These are phyloP conservation scores for Leccinum truebloodii DNA, from an alignment of 768 basidiomycete species.

Conservation along the genomic window DNA sequence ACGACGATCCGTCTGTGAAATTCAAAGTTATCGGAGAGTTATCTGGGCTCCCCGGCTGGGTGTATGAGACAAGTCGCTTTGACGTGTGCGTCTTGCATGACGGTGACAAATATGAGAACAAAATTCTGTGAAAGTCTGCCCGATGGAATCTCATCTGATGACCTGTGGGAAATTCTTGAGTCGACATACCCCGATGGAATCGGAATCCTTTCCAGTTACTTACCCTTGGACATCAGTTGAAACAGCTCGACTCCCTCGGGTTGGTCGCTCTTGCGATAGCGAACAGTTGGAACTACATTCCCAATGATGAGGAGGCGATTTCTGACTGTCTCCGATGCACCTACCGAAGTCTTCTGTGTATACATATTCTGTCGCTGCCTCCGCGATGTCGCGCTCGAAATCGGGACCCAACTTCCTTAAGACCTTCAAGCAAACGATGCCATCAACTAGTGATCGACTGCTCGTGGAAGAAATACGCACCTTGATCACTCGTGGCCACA, in stretches of 20 bases:
- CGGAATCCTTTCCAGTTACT: slow-evolving; percentile 31
- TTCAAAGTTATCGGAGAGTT: slow-evolving; percentile 41
- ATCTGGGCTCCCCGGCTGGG: slow-evolving; percentile 40
- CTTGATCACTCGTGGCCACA: slow-evolving; percentile 39
- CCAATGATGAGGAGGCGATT: background rate
- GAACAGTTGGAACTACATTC: slow-evolving; percentile 49
- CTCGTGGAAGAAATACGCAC: slow-evolving; percentile 7
- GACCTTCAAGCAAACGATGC: slow-evolving; percentile 15
- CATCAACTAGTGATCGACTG: background rate
- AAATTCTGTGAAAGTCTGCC: slow-evolving; percentile 61
- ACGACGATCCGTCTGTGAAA: slow-evolving; percentile 62
- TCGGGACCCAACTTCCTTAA: slow-evolving; percentile 22
- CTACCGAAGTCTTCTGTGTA: slow-evolving; percentile 25
- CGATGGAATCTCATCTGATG: slow-evolving; percentile 58
- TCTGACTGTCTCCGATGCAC: background rate
- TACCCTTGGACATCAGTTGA: slow-evolving; percentile 58
- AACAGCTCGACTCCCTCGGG: slow-evolving; percentile 53
- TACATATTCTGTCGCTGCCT: slow-evolving; percentile 21
- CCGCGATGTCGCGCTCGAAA: slow-evolving; percentile 20
- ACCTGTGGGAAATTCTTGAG: slow-evolving; percentile 36
- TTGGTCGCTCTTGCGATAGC: slow-evolving; percentile 64
- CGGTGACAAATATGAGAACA: slow-evolving; percentile 51
- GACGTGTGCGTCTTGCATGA: slow-evolving; percentile 49
- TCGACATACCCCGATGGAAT: background rate
- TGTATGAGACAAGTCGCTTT: slow-evolving; percentile 62